Base-by-base conservation (phyloP, 352 stramenopile genomes). In the Peronospora belbahrii region DNA sequence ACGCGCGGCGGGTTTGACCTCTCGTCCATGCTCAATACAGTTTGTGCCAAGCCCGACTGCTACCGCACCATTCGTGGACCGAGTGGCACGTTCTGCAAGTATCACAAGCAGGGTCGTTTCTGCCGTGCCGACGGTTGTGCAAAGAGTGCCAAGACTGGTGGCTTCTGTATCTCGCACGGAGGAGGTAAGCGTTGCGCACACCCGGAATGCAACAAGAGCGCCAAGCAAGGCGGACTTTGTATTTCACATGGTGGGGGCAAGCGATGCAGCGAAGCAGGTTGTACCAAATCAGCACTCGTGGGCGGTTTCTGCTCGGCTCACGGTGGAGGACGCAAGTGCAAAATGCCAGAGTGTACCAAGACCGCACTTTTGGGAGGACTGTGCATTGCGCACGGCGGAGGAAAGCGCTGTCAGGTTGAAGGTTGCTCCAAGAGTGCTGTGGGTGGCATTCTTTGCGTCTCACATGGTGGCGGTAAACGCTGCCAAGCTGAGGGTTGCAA, bases 191-290 rank as follows among this genome's bases (percentile, higher is more conserved):
- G 76, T 2, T 88, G 77, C 39, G 73, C 67, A 23, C 65, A 78
- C 49, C 58, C 67, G 6, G 78, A 83, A 38, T 95, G 83, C 63
- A 69, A 71, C 52, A 95, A 95, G 62, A 84, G 66, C 36, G 83
- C 82, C 49, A 88, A 94, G 52, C 72, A 89, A 45, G 79, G 80
- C 25, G 82, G 80, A 0, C 65, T 88, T 14, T 89, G 82, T 40
- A 87, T 92, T 48, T 86, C 74, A 18, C 80, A 92, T 38, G 80
- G 80, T 11, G 80, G 80, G n/a, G 77, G 77, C 48, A 87, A 87
- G 61, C 77, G 77, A 33, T 90, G 76, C 65, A 83, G 66, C 43
- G 71, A 84, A 48, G 65, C 44, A 0, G 72, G 67, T 1, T 93
- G 81, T 49, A 86, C 69, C 47, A 92, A 89, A 63, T 89, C 77